phyloP scores from a whole-genome alignment of 805 yeast species.

The Yamadazyma paraphyllophila region DNA sequence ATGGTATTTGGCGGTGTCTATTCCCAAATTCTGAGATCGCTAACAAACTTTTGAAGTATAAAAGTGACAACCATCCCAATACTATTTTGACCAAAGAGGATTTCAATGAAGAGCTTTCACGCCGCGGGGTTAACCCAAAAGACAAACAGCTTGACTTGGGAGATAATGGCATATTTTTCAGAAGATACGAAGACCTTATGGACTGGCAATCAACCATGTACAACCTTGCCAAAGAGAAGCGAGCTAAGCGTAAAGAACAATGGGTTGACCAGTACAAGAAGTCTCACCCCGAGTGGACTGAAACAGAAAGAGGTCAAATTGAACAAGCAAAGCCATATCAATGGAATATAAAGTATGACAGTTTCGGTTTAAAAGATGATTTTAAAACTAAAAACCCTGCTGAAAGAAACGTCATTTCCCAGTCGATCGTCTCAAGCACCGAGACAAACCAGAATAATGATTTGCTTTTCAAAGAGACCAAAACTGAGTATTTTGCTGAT shows the following conservation, averaged over 20 bases:
- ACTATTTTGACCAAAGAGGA: constrained; percentile 56
- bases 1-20: constrained; percentile 89
- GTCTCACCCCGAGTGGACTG: constrained; percentile 2
- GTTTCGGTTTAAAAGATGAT: background rate
- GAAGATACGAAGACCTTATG: constrained; percentile 60
- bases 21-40: constrained; percentile 57
- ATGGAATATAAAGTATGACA: background rate
- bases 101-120: constrained; percentile 37
- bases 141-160: constrained; percentile 36
- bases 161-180: constrained; percentile 59
- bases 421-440: constrained; percentile 7
- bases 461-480: constrained; percentile 27
- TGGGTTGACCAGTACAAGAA: constrained; percentile 2
- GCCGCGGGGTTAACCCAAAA: constrained; percentile 8
- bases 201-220: constrained; percentile 65
- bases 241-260: background rate
- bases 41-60: constrained; percentile 27
- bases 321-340: background rate
- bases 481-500: constrained; percentile 34
- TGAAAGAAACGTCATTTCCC: constrained; percentile 9
- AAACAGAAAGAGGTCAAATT: background rate
- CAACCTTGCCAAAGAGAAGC: constrained; percentile 38
- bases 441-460: constrained; percentile 25
- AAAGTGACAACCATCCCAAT: constrained; percentile 23
- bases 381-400: background rate